Percentiles rank a stretch among this genome's conserved stretches.
These are phyloP conservation scores for Arthrocladium fulminans DNA, from an alignment of 2,329 filamentous ascomycete species.

Conservation along the genomic window DNA sequence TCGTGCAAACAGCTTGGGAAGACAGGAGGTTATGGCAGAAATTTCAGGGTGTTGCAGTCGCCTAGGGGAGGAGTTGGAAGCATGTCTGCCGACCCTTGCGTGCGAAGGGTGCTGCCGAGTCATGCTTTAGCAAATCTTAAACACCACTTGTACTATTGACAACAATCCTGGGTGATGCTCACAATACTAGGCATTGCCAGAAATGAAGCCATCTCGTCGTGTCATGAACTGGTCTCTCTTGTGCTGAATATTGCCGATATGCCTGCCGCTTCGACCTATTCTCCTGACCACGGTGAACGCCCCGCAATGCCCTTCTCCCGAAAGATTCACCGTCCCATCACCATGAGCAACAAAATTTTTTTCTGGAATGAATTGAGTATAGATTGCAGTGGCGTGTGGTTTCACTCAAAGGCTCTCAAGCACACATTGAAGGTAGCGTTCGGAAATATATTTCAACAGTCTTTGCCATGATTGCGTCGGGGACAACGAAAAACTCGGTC, in stretches of 20 bases:
- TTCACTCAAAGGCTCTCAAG: no score
- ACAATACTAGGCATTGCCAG: conserved; percentile 6
- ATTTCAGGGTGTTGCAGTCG: not conserved
- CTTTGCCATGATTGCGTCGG: conserved; percentile 4
- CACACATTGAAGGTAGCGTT: not conserved
- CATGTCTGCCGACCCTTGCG: not conserved
- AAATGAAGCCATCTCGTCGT: conserved; percentile 5
- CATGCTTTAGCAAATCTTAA: not conserved
- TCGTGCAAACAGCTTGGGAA: not conserved
- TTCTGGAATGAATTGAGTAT: no score
- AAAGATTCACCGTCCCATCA: not conserved
- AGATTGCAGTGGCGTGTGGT: no score
- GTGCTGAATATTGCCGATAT: not conserved
- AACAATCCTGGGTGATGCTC: not conserved
- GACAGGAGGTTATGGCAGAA: not conserved
- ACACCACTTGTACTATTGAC: not conserved
- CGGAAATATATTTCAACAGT: not conserved
- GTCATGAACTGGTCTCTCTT: not conserved
- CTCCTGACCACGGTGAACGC: not conserved
- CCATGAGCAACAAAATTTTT: not conserved
- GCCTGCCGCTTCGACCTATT: not conserved
- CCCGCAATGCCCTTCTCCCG: not conserved
- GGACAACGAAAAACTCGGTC: not conserved
- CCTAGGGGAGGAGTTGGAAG: not conserved
- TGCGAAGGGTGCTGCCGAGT: conserved; percentile 8